phyloP scores from a whole-genome alignment of 2,329 filamentous ascomycete species.

The Aspergillus pseudonomiae region DNA sequence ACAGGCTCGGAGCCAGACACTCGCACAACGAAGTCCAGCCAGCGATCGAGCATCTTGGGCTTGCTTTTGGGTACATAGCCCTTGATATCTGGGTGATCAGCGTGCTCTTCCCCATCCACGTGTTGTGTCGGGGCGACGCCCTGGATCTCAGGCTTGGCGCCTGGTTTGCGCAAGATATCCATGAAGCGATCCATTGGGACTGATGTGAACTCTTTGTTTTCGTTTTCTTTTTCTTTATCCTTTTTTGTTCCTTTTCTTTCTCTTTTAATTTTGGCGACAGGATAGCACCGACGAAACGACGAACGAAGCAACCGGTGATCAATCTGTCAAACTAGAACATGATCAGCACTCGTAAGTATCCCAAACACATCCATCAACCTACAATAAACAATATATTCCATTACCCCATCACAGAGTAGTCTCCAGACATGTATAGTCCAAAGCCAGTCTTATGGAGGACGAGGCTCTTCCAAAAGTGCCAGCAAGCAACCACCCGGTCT shows the following conservation, averaged over 20 bases:
- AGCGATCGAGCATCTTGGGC: conserved; percentile 10
- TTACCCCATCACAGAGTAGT: background rate
- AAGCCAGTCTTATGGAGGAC: background rate
- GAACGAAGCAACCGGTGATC: background rate
- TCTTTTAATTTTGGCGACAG: background rate
- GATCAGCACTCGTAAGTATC: background rate
- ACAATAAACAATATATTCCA: background rate
- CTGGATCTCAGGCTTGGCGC: background rate
- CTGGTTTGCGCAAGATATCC: background rate
- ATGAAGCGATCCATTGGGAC: background rate
- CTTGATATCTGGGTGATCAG: background rate
- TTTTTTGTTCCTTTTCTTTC: background rate
- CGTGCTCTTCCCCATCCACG: background rate
- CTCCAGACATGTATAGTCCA: background rate
- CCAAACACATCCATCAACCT: background rate
- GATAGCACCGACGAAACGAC: background rate
- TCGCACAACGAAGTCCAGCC: conserved; percentile 29
- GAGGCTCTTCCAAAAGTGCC: background rate
- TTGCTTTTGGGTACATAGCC: background rate
- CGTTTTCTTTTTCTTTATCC: background rate
- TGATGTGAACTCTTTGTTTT: background rate
- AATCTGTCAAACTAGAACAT: background rate
- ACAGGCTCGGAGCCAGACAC: conserved; percentile 27
- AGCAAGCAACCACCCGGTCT: background rate
- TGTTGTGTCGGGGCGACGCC: background rate